Percentiles rank a stretch among this genome's conserved stretches.
phyloP scores from a whole-genome alignment of 768 basidiomycete genomes.

The Clitopilus passeckerianus region DNA sequence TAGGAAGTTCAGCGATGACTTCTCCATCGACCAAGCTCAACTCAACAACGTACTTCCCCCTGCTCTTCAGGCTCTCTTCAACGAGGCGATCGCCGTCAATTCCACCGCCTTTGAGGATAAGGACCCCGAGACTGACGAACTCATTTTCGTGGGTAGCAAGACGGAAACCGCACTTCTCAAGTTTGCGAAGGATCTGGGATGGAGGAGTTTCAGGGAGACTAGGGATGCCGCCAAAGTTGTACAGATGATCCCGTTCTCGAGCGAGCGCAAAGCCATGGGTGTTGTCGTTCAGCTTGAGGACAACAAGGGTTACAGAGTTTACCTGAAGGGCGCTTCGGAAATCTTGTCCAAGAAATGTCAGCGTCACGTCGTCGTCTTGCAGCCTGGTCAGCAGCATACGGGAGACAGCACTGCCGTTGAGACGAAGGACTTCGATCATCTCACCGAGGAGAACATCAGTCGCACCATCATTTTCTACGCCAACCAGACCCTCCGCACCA shows the following conservation, averaged over 20 bases:
- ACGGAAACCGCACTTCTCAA: slow-evolving; percentile 90
- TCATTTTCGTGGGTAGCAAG: slow-evolving; percentile 84
- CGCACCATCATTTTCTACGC: slow-evolving; percentile 98
- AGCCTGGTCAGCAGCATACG: slow-evolving; percentile 18
- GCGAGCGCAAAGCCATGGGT: slow-evolving; percentile 92
- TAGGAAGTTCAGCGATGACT: slow-evolving; percentile 61
- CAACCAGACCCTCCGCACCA: slow-evolving; percentile 91
- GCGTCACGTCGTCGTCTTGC: slow-evolving; percentile 65
- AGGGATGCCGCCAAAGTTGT: slow-evolving; percentile 59
- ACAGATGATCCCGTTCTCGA: slow-evolving; percentile 93
- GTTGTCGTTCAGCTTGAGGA: slow-evolving; percentile 65
- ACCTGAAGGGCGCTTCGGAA: slow-evolving; percentile 93
- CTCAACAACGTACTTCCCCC: slow-evolving; percentile 63
- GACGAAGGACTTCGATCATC: slow-evolving; percentile 55
- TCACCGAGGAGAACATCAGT: slow-evolving; percentile 76
- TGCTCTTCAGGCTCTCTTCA: slow-evolving; percentile 62
- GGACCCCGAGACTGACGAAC: slow-evolving; percentile 53
- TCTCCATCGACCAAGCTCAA: slow-evolving; percentile 76
- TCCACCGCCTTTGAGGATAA: slow-evolving; percentile 91
- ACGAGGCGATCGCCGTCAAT: slow-evolving; percentile 85
- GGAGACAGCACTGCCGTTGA: slow-evolving; percentile 34
- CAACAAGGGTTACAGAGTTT: slow-evolving; percentile 55
- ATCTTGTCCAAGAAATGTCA: slow-evolving; percentile 78
- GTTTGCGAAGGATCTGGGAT: slow-evolving; percentile 78
- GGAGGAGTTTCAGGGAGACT: slow-evolving; percentile 65